phyloP scores from a whole-genome alignment of 345 rosid genomes.

The Cardamine occulta region DNA sequence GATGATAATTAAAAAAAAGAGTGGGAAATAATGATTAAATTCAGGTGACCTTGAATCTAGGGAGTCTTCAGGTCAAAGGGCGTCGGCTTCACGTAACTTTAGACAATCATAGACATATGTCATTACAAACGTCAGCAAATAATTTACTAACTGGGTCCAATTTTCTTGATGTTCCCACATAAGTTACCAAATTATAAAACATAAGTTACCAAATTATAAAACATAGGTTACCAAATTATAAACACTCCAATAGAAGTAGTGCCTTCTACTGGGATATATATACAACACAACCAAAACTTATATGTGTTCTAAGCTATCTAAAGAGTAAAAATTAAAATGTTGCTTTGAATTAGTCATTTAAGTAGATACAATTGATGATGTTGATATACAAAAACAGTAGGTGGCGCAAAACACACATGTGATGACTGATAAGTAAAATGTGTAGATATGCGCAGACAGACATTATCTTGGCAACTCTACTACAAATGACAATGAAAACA shows the following conservation, averaged over 20 bases:
- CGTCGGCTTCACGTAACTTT: slow-evolving; percentile 34
- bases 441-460: slow-evolving; percentile 19
- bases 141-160: neutral
- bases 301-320: neutral
- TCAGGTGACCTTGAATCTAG: slow-evolving; percentile 2
- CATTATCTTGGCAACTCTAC: neutral
- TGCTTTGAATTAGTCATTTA: neutral
- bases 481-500: neutral
- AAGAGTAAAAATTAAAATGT: neutral
- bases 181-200: neutral
- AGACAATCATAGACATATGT: slow-evolving; percentile 9
- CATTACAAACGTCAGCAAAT: slow-evolving; percentile 37
- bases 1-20: neutral
- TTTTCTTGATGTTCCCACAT: neutral
- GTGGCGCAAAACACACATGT: slow-evolving; percentile 42
- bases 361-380: slow-evolving; percentile 15
- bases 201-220: neutral
- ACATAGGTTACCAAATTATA: neutral
- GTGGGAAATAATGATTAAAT: neutral
- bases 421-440: neutral
- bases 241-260: neutral
- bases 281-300: neutral
- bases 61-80: slow-evolving; percentile 29
- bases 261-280: neutral
- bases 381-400: slow-evolving; percentile 30